Base-by-base conservation (phyloP, 2,329 filamentous ascomycete genomes). In the Penicillium sp. region DNA sequence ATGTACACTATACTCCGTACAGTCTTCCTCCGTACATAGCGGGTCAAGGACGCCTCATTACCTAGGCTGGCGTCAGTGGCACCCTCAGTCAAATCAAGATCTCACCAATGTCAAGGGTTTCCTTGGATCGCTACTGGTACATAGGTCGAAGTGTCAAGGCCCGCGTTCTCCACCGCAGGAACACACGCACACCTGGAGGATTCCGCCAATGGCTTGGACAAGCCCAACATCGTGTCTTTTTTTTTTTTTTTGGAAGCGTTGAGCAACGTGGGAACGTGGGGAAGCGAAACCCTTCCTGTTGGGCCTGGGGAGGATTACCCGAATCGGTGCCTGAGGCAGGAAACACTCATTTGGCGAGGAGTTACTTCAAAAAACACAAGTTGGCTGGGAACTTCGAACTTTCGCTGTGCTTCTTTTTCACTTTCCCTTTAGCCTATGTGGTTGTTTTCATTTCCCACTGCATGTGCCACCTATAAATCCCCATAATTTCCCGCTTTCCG, bases 1-100 rank as follows among this genome's bases (percentile, higher is more conserved):
- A 25, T 25, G 25, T 25, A 20, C 20, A 20, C 20, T 20, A 20
- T 20, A n/a, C n/a, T n/a, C n/a, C n/a, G n/a, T n/a, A 31, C 28
- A 31, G 28, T 31, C 28, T 31, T 31, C 28, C 4, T 6, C 28
- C 28, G 37, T n/a, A 41, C 37, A 49, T 31, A 35, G 45, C 17
- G 25, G 35, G 5, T 43, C 50, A 11, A 28, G 50, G 22, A 39
- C 22, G 50, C 35, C 38, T 22, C 12, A 37, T 51, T 17, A 14
- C 49, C 39, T 58, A 53, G 49, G 45, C 55, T 54, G 53, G 43
- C 60, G 62, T 64, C 55, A 63, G 62, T 50, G 60, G 60, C 62
- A 60, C 52, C 25, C 38, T 52, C 28, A 22, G 28, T 54, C 50
- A 57, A 56, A 57, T 60, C 54, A 52, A 60, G 48, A 48, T 51